Evolutionary conservation across 2,329 filamentous ascomycete genomes (phyloP), one percentile per base, ranked within the genome.

Genomic region (Calonectria pseudoturangicola): DNA sequence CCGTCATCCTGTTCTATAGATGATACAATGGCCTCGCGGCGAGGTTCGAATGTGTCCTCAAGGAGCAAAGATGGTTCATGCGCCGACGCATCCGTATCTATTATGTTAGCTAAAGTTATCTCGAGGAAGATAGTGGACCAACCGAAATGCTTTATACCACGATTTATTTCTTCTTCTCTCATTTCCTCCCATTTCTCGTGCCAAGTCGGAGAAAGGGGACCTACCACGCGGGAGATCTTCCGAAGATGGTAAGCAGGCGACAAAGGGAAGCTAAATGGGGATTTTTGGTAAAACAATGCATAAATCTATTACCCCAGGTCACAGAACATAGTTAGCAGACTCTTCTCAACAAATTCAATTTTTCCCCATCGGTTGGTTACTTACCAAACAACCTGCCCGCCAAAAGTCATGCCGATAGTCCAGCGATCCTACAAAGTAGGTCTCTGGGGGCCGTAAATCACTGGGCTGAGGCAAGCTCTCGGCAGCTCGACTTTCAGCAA

Each of bases 321-420:
- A 9, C 30, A 33, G 30, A 33, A 9, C 12, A 9, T 36, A 10
- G 33, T 36, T 10, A 36, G 33, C 33, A 36, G 33, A 12, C 3
- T 36, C 33, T 10, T 36, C 33, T 36, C 33, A 36, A 36, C 33
- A 13, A 36, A 10, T 36, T 36, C 33, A 12, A 36, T 36, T 13
- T 12, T 36, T 36, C 33, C 33, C 10, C 21, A 21, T 21, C 21
- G 21, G 33, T 36, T 10, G 3, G 1, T 36, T 5, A 5, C 21
- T 51, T 68, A 74, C 70, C 50, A 74, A 58, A 25, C 63, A 70
- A 13, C 70, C 73, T 28, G 54, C 66, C 13, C 72, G 33, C 72
- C 72, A 74, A 4, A 74, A 28, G 27, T 74, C 73, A 28, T 74
- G 73, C 9, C 13, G 33, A 28, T 41, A 47, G 18, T 71, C 67